phyloP scores from a whole-genome alignment of 2,329 filamentous ascomycete genomes.

The Exophiala spinifera region DNA sequence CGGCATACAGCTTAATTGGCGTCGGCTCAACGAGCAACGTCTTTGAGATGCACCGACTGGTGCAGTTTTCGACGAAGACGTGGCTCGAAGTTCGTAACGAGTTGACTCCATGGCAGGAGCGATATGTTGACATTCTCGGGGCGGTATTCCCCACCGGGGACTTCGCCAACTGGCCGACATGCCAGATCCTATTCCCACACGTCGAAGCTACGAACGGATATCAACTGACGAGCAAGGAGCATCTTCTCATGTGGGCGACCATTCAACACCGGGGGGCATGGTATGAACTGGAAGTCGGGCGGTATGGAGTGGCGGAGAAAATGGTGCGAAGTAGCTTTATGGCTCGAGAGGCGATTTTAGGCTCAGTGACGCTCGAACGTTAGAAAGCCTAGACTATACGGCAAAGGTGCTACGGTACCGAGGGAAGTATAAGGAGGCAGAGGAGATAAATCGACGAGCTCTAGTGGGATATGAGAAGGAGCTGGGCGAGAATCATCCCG shows the following conservation, averaged over 20 bases:
- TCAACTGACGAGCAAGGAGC: conserved; percentile 4
- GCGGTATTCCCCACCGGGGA: conserved; percentile 25
- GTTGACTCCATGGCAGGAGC: conserved; percentile 28
- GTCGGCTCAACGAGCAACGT: background rate
- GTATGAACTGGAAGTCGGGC: conserved; percentile 2
- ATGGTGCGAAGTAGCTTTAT: conserved; percentile 7
- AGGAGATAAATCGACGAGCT: background rate
- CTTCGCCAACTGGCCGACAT: conserved; percentile 31
- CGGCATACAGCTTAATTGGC: background rate
- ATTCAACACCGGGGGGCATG: conserved; percentile 6
- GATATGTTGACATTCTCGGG: conserved; percentile 26
- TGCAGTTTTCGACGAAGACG: conserved; percentile 32
- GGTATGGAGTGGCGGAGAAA: conserved; percentile 11
- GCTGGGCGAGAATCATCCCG: conserved; percentile 20
- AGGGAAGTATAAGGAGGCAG: background rate
- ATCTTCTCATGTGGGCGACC: background rate
- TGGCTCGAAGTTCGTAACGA: conserved; percentile 31
- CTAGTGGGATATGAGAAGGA: background rate
- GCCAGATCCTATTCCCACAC: conserved; percentile 31
- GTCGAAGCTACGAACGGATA: conserved; percentile 17
- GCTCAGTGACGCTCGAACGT: conserved; percentile 20
- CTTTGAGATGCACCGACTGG: conserved; percentile 33
- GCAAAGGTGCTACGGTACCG: background rate
- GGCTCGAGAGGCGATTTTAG: conserved; percentile 15
- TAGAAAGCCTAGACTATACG: conserved; percentile 17